Conservation (phyloP, 192 early-diverging fungal genomes). For the Coemansia nantahalensis region DNA sequence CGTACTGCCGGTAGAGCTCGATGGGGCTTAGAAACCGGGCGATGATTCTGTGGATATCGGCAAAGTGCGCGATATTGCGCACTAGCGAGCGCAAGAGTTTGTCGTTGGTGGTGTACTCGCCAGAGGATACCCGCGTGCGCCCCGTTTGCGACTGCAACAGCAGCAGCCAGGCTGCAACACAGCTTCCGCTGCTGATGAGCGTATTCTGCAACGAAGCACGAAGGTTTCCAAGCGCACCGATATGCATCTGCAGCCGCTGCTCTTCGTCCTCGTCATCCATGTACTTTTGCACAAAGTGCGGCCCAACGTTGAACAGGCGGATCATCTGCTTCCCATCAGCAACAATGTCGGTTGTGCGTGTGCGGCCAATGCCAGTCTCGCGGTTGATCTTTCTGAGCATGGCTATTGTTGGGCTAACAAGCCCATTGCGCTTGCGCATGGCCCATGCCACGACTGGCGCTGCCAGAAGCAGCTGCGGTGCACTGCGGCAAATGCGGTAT, state of each 20-base stretch:
- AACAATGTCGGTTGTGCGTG: constrained; percentile 13
- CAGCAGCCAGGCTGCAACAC: too few relatives aligned
- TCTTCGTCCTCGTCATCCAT: constrained; percentile 60
- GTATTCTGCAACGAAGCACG: too few relatives aligned
- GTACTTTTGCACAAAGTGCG: constrained; percentile 58
- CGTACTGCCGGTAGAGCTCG: constrained; percentile 29
- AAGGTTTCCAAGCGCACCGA: not conserved
- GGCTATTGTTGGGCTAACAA: constrained; percentile 3
- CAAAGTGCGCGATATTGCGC: constrained; percentile 2
- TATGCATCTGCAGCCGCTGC: constrained; percentile 54
- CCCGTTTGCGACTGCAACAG: too few relatives aligned
- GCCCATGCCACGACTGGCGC: constrained; percentile 19
- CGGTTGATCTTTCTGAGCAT: constrained; percentile 3
- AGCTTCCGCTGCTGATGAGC: too few relatives aligned
- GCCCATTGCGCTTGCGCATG: not conserved
- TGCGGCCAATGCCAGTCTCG: not conserved
- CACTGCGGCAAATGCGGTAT: constrained; percentile 13
- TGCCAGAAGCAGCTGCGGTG: constrained; percentile 20
- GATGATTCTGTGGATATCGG: constrained; percentile 12
- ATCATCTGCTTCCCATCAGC: constrained; percentile 65
- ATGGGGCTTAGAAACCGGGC: constrained; percentile 13
- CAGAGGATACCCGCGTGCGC: too few relatives aligned
- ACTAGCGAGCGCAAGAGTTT: constrained; percentile 4
- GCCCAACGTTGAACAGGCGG: constrained; percentile 60
- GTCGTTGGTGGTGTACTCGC: constrained; percentile 9